phyloP scores from a whole-genome alignment of 768 basidiomycete genomes.

The Amanita molliuscula region DNA sequence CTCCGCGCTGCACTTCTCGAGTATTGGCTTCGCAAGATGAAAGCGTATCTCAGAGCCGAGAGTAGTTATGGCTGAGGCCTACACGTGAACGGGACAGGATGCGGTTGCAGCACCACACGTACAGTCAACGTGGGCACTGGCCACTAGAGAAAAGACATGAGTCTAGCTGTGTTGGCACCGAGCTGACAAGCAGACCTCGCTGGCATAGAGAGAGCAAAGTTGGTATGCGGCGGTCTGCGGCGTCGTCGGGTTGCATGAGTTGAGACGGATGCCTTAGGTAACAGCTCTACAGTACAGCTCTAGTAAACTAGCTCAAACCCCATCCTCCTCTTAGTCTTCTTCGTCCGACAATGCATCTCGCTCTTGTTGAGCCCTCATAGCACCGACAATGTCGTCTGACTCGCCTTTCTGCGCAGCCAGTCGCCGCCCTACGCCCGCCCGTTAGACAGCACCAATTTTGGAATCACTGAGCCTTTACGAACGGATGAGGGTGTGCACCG shows the following conservation, averaged over 20 bases:
- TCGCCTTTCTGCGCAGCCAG: slow-evolving; percentile 72
- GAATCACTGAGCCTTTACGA: slow-evolving; percentile 20
- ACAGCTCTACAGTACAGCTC: slow-evolving; percentile 8
- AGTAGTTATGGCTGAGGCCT: slow-evolving; percentile 44
- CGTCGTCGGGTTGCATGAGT: slow-evolving; percentile 5
- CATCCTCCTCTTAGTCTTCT: slow-evolving; percentile 46
- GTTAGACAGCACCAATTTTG: not conserved
- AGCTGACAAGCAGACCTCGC: slow-evolving; percentile 38
- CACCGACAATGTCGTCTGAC: slow-evolving; percentile 70
- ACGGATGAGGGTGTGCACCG: slow-evolving; percentile 92
- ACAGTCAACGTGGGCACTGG: slow-evolving; percentile 53
- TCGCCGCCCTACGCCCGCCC: slow-evolving; percentile 50
- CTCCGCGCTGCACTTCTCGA: slow-evolving; percentile 64
- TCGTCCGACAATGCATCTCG: slow-evolving; percentile 48
- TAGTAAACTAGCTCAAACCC: too few relatives aligned
- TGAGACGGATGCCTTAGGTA: slow-evolving; percentile 5
- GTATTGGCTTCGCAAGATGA: slow-evolving; percentile 59
- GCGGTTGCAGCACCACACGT: slow-evolving; percentile 13
- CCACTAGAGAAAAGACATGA: slow-evolving; percentile 29
- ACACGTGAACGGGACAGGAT: slow-evolving; percentile 4
- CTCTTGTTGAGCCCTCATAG: slow-evolving; percentile 70
- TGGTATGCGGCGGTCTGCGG: slow-evolving; percentile 33
- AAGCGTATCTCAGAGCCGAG: slow-evolving; percentile 57
- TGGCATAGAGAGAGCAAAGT: slow-evolving; percentile 64
- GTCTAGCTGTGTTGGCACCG: not conserved